Base-by-base conservation (phyloP, 768 basidiomycete genomes). In the Panaeolus cyanescens region DNA sequence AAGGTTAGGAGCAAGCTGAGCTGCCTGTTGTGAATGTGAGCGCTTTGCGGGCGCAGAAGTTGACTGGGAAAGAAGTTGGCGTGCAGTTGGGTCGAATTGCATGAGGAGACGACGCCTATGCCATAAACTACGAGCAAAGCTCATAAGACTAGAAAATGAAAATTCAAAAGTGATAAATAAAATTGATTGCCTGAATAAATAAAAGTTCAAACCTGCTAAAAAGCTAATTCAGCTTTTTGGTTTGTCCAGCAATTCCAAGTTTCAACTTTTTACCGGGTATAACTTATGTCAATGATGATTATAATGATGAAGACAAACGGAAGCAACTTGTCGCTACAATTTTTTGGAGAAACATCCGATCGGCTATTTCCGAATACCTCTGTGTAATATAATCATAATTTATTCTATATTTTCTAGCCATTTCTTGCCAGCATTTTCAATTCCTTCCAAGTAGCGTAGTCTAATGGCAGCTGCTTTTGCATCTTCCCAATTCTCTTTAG, bases 381-480 rank as follows among this genome's bases (percentile, higher is more conserved):
- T 13, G 6, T 10, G 13, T 57, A 6, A 22, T 19, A 22, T 3
- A 45, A 53, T 36, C 32, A 37, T 31, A 53, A 28, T 50, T 59
- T 64, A 65, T 55, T 45, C 64, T 64, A 71, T 61, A 55, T 75
- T 69, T 42, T 76, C 77, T 58, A 77, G 31, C 79, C 77, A 77
- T 50, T 63, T 63, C 56, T 73, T 76, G 1, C 79, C 85, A 5
- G 87, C 88, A 8, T 78, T 72, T n/a, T 80, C 74, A 25, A 93
- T 85, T 19, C 87, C 82, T 42, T 85, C 75, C 68, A 93, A 75
- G 71, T 96, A 97, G 65, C 87, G 85, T 25, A 96, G 79, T 66
- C 87, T 81, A 25, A 94, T 82, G 8, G 89, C 83, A 19, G 81
- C 83, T 9, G 68, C 66, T 70, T 87, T 91, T 0, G 85, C 89